These are phyloP conservation scores for Termitomyces titanicus DNA, from an alignment of 768 basidiomycete species.

Conservation along the genomic window DNA sequence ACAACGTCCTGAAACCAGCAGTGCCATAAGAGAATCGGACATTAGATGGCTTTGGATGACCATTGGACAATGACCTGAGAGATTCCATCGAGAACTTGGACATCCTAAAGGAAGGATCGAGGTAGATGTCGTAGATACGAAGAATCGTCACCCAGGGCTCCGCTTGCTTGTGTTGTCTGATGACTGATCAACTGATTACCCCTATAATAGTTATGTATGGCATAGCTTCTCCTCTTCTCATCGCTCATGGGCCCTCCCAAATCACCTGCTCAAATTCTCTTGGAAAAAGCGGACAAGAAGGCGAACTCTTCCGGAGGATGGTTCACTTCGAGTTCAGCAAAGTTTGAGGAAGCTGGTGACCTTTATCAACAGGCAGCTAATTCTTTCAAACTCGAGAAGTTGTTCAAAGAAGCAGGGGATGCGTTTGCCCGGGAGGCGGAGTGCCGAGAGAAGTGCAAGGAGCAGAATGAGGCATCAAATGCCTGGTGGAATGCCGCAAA, in stretches of 20 bases:
- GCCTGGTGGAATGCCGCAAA: constrained; percentile 99
- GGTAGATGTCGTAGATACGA: neutral
- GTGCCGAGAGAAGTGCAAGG: constrained; percentile 84
- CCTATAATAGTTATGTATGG: constrained; percentile 3
- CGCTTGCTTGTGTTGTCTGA: neutral
- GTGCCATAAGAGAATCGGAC: constrained; percentile 86
- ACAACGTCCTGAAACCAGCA: constrained; percentile 92
- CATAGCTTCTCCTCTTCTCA: constrained; percentile 1
- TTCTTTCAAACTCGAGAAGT: constrained; percentile 87
- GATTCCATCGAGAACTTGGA: constrained; percentile 34
- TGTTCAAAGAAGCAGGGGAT: constrained; percentile 89
- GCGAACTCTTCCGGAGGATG: constrained; percentile 78
- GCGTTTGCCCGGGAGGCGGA: constrained; percentile 93
- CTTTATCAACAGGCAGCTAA: constrained; percentile 94
- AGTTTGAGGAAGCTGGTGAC: constrained; percentile 95
- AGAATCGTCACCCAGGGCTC: neutral
- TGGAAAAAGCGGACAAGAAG: constrained; percentile 94
- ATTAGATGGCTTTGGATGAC: constrained; percentile 69
- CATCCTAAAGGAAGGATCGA: constrained; percentile 22
- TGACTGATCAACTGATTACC: constrained; percentile 12
- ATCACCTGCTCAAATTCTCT: constrained; percentile 69
- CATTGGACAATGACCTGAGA: constrained; percentile 48
- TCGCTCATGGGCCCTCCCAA: constrained; percentile 57
- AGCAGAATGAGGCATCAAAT: constrained; percentile 92
- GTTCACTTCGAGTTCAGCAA: constrained; percentile 82